Base-by-base conservation (phyloP, 2,329 filamentous ascomycete genomes). In the Pseudocercospora ulei region DNA sequence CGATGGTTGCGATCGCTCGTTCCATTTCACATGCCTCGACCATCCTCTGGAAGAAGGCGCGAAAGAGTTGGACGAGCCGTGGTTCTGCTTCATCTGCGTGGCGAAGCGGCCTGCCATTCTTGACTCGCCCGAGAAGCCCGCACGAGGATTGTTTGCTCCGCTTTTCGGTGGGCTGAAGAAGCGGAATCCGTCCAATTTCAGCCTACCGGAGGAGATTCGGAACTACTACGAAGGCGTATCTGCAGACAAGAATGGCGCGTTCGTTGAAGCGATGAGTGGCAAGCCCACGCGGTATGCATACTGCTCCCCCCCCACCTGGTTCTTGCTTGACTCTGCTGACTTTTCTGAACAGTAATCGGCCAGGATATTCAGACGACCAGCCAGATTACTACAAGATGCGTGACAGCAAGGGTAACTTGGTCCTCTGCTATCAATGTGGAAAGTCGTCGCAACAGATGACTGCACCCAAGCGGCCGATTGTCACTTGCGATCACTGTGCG, bases 21-120 rank as follows among this genome's bases (percentile, higher is more conserved):
- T 92, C 63, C 90, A 96, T 63, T 85, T 90, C 59, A 72, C 75
- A 43, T 96, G 90, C 60, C 76, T 90, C 50, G 81, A 92, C 61
- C 86, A 88, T 46, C 80, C 84, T 24, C 68, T 85, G 50, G 53
- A 50, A 30, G 52, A 58, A 17, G 71, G 77, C 39, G 71, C 59
- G 13, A 57, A 56, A 39, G 56, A 59, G 46, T 49, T 62, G 7
- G 76, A 82, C 42, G 80, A 85, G 53, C 64, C 70, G 43, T 96
- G 86, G 83, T 90, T 73, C 61, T 96, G 88, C 65, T 80, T 82
- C 53, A 72, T 75, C 48, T 87, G 82, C 60, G 63, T 72, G 38
- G 67, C 70, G 43, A 60, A 56, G 35, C 53, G 55, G 13, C 56
- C 56, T 28, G 31, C 50, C 27, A 29, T 41, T 7, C 35, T 39